Evolutionary conservation across 768 basidiomycete species (phyloP).

Genomic region (Xerocomellus amylosporus): DNA sequence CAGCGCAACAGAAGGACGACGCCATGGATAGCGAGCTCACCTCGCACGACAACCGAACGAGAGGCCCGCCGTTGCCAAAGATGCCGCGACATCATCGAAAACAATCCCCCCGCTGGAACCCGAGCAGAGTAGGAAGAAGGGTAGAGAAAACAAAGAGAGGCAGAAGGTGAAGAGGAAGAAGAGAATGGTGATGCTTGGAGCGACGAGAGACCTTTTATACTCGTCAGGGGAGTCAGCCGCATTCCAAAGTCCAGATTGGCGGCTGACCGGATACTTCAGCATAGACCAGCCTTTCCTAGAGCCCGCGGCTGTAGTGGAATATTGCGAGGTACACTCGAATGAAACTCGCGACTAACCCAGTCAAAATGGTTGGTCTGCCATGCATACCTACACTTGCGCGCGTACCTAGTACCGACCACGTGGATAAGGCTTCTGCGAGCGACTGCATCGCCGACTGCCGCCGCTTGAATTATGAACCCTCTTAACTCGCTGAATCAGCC

Average conservation of each 20-base stretch:
- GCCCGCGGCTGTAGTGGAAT: too few species aligned
- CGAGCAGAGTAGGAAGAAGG: neutral
- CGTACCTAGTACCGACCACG: too few species aligned
- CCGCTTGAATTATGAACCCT: too few species aligned
- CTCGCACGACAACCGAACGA: neutral
- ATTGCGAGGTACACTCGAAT: too few species aligned
- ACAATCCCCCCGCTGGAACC: neutral
- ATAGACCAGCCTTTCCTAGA: too few species aligned
- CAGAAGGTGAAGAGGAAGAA: neutral
- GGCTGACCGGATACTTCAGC: too few species aligned
- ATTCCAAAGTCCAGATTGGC: constrained; percentile 1
- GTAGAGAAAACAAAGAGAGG: neutral
- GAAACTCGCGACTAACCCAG: too few species aligned
- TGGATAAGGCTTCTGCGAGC: too few species aligned
- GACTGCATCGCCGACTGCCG: too few species aligned
- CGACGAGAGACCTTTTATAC: neutral
- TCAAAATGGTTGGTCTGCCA: too few species aligned
- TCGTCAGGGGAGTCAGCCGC: neutral
- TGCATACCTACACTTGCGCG: too few species aligned
- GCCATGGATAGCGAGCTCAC: neutral
- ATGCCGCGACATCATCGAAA: neutral
- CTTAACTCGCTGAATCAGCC: too few species aligned
- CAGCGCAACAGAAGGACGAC: neutral
- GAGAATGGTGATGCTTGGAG: neutral
- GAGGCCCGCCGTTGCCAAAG: neutral